Evolutionary conservation across 371 early-diverging fungal species (phyloP).

Genomic region (Rhizomucor miehei): DNA sequence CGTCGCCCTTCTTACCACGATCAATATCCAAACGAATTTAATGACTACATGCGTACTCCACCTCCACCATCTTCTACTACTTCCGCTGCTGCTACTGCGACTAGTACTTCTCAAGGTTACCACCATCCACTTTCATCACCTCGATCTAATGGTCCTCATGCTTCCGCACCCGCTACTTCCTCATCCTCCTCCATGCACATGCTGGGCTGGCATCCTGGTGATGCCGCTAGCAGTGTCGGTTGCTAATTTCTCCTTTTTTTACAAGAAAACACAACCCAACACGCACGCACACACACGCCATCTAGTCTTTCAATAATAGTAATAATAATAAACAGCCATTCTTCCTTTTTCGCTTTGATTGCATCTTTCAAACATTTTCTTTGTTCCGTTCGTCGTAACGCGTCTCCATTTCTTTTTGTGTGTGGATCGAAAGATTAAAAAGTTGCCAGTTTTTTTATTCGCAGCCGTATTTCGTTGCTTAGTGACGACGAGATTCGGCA

Average conservation of each 20-base stretch:
- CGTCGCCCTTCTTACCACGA: neutral
- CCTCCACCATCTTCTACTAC: neutral
- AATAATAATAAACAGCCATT: no score
- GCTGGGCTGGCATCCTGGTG: slow-evolving; percentile 13
- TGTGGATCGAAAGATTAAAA: no score
- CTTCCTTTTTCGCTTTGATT: no score
- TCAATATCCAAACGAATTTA: neutral
- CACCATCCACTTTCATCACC: slow-evolving; percentile 3
- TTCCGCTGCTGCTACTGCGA: neutral
- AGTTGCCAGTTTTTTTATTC: no score
- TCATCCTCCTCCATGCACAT: slow-evolving; percentile 14
- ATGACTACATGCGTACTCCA: slow-evolving; percentile 9
- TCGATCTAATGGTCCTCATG: neutral
- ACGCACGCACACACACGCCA: no score
- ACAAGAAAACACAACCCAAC: no score
- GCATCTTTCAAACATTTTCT: no score
- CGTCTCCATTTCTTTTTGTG: no score
- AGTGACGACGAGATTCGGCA: slow-evolving; percentile 90
- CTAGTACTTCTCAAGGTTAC: neutral
- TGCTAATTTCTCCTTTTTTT: slow-evolving; percentile 2
- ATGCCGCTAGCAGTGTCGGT: slow-evolving; percentile 13
- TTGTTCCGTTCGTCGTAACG: no score
- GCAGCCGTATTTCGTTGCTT: no score
- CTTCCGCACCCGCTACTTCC: neutral
- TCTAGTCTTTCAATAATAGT: no score